Conservation (phyloP, 495 filamentous ascomycete species). For the Apodospora peruviana region DNA sequence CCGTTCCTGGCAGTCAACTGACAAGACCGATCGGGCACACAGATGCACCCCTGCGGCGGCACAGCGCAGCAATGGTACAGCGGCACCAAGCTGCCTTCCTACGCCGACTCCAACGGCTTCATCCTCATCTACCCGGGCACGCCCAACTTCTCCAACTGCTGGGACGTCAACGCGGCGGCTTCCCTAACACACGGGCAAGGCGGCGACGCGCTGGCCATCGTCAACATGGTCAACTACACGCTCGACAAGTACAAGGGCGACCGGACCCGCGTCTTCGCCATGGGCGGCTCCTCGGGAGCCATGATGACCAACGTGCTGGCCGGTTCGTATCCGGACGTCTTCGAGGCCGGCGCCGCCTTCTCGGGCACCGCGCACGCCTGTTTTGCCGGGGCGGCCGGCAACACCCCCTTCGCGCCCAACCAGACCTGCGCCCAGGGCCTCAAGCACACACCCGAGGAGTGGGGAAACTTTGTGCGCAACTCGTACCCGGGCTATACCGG, state of each 20-base stretch:
- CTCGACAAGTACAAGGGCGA: conserved; percentile 44
- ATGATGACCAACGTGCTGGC: conserved; percentile 59
- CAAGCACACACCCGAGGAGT: conserved; percentile 40
- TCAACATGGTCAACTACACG: conserved; percentile 52
- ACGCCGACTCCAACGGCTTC: conserved; percentile 45
- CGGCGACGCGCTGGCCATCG: conserved; percentile 48
- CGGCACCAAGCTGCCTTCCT: conserved; percentile 29
- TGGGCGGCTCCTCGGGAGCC: conserved; percentile 48
- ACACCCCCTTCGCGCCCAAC: conserved; percentile 39
- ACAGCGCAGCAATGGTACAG: conserved; percentile 26
- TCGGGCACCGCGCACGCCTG: conserved; percentile 50
- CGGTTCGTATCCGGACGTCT: conserved; percentile 53
- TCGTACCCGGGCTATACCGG: conserved; percentile 52
- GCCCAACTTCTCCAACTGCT: conserved; percentile 46
- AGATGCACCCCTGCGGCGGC: conserved; percentile 36
- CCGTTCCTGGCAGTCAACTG: background rate
- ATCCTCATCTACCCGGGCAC: conserved; percentile 50
- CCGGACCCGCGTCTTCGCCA: conserved; percentile 42
- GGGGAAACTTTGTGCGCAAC: conserved; percentile 41
- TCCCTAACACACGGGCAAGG: conserved; percentile 49
- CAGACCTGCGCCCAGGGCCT: conserved; percentile 49
- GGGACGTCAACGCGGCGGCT: conserved; percentile 45
- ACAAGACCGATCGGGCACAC: background rate
- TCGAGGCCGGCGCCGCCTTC: conserved; percentile 50
- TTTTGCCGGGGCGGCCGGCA: conserved; percentile 29